Evolutionary conservation across 2,329 filamentous ascomycete genomes (phyloP), one percentile per base, ranked within the genome.

Genomic region (Lecanicillium sp.): DNA sequence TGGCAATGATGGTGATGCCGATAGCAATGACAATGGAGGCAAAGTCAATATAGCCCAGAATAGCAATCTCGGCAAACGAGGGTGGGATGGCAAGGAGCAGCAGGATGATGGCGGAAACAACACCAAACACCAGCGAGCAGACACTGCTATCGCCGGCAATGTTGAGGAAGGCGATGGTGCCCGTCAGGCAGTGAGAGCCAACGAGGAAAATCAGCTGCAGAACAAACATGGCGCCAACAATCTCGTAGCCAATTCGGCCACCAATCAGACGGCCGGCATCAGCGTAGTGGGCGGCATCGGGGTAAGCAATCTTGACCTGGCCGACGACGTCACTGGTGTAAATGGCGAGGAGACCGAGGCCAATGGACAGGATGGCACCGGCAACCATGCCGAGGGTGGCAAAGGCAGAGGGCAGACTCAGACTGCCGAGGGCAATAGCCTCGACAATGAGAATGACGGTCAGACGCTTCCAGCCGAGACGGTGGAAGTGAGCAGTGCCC

Each of bases 151-250:
- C 70, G 4, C 72, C 57, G 4, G 78, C 79, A 37, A 86, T 65
- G 36, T 70, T 77, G 49, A 79, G 79, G 58, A 85, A 74, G 47
- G 81, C 81, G 49, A 85, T 80, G 22, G 71, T 72, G 47, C 84
- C 84, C 0, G 80, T 84, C 44, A 86, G 62, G 37, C 83, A 67
- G 59, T 87, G 84, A n/a, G 79, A 82, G 25, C 74, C 79, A 59
- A 82, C 79, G 49, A 84, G 72, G 60, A 87, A 84, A 40, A 81
- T 61, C 29, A 86, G 64, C 57, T 84, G 77, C 14, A 85, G 58
- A 9, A 72, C 62, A 49, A 82, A 79, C 46, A 73, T 78, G 45
- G 65, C 58, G 17, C 78, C 79, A 32, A 84, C 62, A 22, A 86
- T 46, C 54, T 83, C 77, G 44, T 77, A 73, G 2, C 78, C 79